A percentile compares a stretch with the other conserved stretches of the same genome.
These are phyloP conservation scores for Cryptococcus hybrid DNA, from an alignment of 1,284 basidiomycete species.

Conservation along the genomic window DNA sequence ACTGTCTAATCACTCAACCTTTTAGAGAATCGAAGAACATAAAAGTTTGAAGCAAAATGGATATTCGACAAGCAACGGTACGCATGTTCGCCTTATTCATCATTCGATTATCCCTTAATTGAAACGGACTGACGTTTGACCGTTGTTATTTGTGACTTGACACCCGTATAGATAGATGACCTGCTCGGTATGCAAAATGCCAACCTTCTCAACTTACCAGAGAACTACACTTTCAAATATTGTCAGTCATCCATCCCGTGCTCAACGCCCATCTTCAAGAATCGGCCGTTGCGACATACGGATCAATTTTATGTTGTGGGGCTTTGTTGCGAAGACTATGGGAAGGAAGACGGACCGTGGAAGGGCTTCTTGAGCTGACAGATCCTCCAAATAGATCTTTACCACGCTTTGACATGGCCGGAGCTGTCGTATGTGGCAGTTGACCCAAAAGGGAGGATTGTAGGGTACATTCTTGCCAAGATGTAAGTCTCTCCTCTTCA, in stretches of 20 bases:
- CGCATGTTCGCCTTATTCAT: conserved; percentile 5
- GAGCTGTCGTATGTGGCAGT: conserved; percentile 92
- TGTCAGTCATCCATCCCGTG: conserved; percentile 58
- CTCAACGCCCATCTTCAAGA: not conserved
- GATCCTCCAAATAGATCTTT: conserved; percentile 62
- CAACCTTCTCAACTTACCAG: conserved; percentile 81
- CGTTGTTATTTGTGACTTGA: not conserved
- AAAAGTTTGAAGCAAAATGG: conserved; percentile 33
- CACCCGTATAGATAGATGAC: conserved; percentile 55
- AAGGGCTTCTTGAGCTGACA: too few species aligned
- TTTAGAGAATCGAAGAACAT: not conserved
- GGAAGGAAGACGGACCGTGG: too few species aligned
- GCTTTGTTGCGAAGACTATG: too few species aligned
- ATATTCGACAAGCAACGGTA: conserved; percentile 55
- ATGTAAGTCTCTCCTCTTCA: conserved; percentile 58
- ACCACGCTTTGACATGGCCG: conserved; percentile 88
- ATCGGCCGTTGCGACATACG: not conserved
- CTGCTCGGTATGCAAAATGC: conserved; percentile 88
- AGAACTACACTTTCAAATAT: conserved; percentile 80
- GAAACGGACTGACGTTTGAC: too few species aligned
- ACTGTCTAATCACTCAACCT: not conserved
- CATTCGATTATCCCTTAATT: not conserved
- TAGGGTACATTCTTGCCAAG: conserved; percentile 92
- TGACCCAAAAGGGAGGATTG: conserved; percentile 76
- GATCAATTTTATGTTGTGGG: too few species aligned